Evolutionary conservation across 2,329 filamentous ascomycete genomes (phyloP).

Genomic region (Pezicula carpinea): DNA sequence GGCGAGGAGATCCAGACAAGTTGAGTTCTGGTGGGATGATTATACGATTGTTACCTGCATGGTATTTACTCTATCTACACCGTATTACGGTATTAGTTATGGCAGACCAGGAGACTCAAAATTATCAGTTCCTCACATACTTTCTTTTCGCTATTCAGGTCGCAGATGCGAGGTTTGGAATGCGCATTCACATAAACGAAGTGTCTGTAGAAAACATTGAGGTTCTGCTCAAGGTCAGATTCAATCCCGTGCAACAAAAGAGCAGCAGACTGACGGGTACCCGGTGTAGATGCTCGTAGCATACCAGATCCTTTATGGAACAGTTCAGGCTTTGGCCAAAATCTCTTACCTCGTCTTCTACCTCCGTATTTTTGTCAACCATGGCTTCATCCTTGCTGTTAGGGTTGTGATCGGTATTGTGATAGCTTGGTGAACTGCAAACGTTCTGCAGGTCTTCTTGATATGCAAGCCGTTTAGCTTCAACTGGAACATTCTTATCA

Average conservation of each 20-base stretch:
- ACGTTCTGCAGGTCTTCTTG: constrained; percentile 12
- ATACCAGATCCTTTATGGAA: not conserved
- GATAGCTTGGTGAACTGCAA: constrained; percentile 16
- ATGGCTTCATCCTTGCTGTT: not conserved
- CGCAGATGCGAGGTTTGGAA: not conserved
- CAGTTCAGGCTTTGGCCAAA: constrained; percentile 1
- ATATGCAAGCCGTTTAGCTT: constrained; percentile 23
- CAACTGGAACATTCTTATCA: constrained; percentile 21
- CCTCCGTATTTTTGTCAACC: constrained; percentile 1
- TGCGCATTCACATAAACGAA: not conserved
- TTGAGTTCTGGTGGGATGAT: constrained; percentile 33
- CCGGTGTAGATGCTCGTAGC: not conserved
- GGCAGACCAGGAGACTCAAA: not conserved
- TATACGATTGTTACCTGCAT: constrained; percentile 31
- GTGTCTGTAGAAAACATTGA: not conserved
- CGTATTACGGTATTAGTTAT: too few relatives aligned
- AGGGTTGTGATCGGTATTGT: constrained; percentile 5
- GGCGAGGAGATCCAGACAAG: not conserved
- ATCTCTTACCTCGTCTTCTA: constrained; percentile 2
- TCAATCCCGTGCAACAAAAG: not conserved
- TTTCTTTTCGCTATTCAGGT: not conserved
- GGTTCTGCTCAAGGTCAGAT: not conserved
- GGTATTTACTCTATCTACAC: constrained; percentile 6
- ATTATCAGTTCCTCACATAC: not conserved
- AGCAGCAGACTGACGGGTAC: not conserved